Base-by-base conservation (phyloP, 495 filamentous ascomycete genomes). In the Aspergillus diversus region DNA sequence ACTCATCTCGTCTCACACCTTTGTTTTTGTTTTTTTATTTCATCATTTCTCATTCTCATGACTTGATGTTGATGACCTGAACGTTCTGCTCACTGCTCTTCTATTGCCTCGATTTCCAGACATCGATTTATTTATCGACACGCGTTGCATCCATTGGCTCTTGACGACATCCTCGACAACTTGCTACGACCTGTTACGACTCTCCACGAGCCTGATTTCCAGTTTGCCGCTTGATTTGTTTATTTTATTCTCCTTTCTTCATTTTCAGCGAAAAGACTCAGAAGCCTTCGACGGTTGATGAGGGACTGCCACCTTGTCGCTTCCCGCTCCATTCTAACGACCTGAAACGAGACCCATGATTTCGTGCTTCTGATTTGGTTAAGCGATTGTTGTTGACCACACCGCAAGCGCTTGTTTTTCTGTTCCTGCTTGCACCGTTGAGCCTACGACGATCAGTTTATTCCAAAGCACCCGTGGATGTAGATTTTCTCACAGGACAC, bases 331-430 rank as follows among this genome's bases (percentile, higher is more conserved):
- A 64, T 73, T 76, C 75, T 82, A 75, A 87, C 80, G 84, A 86
- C 79, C 73, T 77, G 83, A 81, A 77, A 87, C 83, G 85, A 86
- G 71, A 68, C 71, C 79, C 73, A 85, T 79, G 79, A 77, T 71
- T 68, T 71, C 65, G 66, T 75, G 69, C 75, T 73, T 69, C 71
- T 73, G 68, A 69, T 67, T 67, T 63, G 55, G 64, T 65, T 71
- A 55, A 69, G 71, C 65, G 50, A 60, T 71, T 69, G 63, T 57
- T 72, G 61, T 68, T 75, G 64, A 66, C 66, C 67, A 67, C 67
- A 43, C 67, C 61, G 63, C 69, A 60, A 69, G 71, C 71, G 65
- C 65, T 71, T 59, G 59, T 61, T 49, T 49, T 21, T 34, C 16
- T 34, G 11, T 33, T 7, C 34, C 33, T 54, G 51, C 51, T 34